These are phyloP conservation scores for Rubia occidens DNA, from an alignment of 305 asterid species.

Conservation along the genomic window DNA sequence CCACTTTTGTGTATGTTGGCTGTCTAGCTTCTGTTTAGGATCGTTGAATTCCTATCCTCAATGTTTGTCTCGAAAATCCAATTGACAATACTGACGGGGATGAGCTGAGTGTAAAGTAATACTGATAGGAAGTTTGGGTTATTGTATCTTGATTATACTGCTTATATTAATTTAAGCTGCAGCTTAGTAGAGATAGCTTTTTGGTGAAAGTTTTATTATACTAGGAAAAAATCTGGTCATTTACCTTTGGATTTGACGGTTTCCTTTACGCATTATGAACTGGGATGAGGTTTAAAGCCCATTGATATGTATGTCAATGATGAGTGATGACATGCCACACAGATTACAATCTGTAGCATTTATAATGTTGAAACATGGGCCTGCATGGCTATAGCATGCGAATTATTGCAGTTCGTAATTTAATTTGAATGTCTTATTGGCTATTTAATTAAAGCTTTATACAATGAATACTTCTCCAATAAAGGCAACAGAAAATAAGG, in stretches of 20 bases:
- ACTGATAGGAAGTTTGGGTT: not conserved
- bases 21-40: not conserved
- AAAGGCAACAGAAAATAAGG: too few relatives aligned
- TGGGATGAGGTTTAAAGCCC: not conserved
- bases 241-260: not conserved
- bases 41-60: not conserved
- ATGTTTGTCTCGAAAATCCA: not conserved
- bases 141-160: not conserved
- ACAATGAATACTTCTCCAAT: too few relatives aligned
- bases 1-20: not conserved
- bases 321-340: not conserved
- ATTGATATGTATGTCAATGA: not conserved
- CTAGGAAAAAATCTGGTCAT: not conserved
- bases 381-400: too few relatives aligned
- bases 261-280: not conserved
- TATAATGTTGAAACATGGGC: too few relatives aligned
- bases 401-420: too few relatives aligned
- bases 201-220: not conserved
- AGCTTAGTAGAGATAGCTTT: not conserved
- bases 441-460: too few relatives aligned
- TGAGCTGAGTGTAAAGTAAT: not conserved
- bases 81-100: not conserved
- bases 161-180: not conserved
- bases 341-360: not conserved
- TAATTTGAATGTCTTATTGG: too few relatives aligned